Evolutionary conservation across 1,284 basidiomycete genomes (phyloP), one percentile per base, ranked within the genome.

Genomic region (Coniferiporia sulphurascens): DNA sequence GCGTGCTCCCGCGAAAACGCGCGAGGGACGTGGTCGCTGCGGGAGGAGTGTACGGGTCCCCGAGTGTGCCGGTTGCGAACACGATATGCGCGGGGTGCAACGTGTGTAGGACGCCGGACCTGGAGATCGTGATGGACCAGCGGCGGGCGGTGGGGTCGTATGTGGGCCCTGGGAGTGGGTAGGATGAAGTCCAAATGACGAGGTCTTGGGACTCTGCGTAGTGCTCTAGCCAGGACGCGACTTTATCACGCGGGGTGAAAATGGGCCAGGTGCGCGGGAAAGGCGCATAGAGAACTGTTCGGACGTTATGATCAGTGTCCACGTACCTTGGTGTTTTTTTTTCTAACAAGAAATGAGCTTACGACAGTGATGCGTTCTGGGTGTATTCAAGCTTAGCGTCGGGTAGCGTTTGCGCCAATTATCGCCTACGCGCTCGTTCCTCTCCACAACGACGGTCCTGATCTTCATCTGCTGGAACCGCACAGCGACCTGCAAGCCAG

Each of bases 341-440:
- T n/a, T 9, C 32, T 21, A 34, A 45, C 8, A 19, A 17, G n/a
- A 56, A 34, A 17, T 19, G 15, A 32, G 46, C 74, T 54, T 54
- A 77, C 75, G 60, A 12, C 66, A 54, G 62, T 74, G 72, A 32
- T 78, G 73, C 19, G 66, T 67, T 44, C 70, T 68, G 12, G 72
- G 65, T 1, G 76, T 80, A 63, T 83, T 80, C n/a, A 83, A 68
- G 0, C 73, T 76, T 19, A 83, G 65, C 1, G 76, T 75, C 43
- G 78, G 74, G 66, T 85, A 83, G 10, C 82, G 73, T 27, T 74
- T 72, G 35, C 81, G 68, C 83, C 82, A 85, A 62, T 75, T 76
- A 66, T 84, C 81, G 8, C 84, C 83, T 3, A 85, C 69, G 2
- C 77, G 70, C 32, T 70, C 63, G 48, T 75, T 71, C 35, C 68